Base-by-base conservation (phyloP, 2,329 filamentous ascomycete genomes). In the Trichothecium roseum region DNA sequence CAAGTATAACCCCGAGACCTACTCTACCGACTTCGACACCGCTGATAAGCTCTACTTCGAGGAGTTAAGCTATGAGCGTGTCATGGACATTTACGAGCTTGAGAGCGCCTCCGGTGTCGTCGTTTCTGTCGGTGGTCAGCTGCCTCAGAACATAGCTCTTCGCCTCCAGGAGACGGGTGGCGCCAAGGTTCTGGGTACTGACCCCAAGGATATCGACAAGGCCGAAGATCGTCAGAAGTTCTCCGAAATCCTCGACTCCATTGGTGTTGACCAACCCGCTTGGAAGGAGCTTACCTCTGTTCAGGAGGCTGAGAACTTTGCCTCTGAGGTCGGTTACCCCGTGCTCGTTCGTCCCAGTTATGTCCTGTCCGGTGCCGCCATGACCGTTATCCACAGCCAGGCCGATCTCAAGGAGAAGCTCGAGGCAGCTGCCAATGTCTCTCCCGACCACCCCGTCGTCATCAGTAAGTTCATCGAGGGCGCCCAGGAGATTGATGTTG, bases 391-490 rank as follows among this genome's bases (percentile, higher is more conserved):
- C 52, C 80, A 77, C 56, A 84, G 79, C 59, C 74, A 87, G 48
- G 79, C 81, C 46, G 88, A 98, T 55, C 79, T 98, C 39, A 85
- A 94, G 66, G 84, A 94, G 45, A 96, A 96, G 72, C 80, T 98
- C 6, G 75, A 86, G 54, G 89, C 88, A 43, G 91, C 91, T 35
- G 81, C 81, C 57, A 80, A 79, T 39, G 91, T 96, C 42, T 94
- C 87, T 13, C 88, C 91, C 13, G 91, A 98, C 55, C 87, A 98
- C 64, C 91, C 91, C 3, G 91, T 98, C 28, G 91, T 98, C 38
- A 96, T 98, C 58, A 94, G 81, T 53, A 94, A 96, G 64, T 96
- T 94, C 68, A 96, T 98, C 43, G 87, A 96, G 62, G 88, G 87
- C 37, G 91, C 91, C 5, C 71, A 93, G 63, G 91, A 98, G 61